phyloP scores from a whole-genome alignment of 805 yeast species.

The Metschnikowia orientalis region DNA sequence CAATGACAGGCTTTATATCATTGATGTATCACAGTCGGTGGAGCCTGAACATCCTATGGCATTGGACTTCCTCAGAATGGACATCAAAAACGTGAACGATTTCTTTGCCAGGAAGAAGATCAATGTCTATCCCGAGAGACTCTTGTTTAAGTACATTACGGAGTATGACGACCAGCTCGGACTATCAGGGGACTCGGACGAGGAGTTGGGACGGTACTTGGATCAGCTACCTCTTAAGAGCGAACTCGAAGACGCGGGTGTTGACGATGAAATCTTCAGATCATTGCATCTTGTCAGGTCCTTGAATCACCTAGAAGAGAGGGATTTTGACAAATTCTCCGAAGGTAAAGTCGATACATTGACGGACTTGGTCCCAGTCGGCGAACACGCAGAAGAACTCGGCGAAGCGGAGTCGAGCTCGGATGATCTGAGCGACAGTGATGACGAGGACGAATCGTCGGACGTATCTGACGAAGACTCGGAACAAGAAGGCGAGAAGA shows the following conservation, averaged over 20 bases:
- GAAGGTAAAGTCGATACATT: conserved; percentile 80
- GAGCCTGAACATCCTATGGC: conserved; percentile 98
- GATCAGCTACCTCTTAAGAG: conserved; percentile 55
- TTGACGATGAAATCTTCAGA: conserved; percentile 80
- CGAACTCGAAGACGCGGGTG: conserved; percentile 50
- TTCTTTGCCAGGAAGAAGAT: conserved; percentile 73
- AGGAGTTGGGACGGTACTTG: conserved; percentile 39
- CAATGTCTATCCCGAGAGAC: conserved; percentile 74
- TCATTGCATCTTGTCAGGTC: conserved; percentile 73
- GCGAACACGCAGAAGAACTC: conserved; percentile 19
- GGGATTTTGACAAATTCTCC: conserved; percentile 77
- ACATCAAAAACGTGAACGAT: conserved; percentile 90
- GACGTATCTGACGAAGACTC: conserved; percentile 2
- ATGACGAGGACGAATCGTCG: no score
- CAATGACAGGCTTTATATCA: conserved; percentile 69
- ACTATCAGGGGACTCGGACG: conserved; percentile 37
- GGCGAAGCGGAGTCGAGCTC: conserved; percentile 1
- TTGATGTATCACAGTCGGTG: conserved; percentile 96
- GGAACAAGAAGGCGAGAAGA: conserved; percentile 24
- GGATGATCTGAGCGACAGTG: no score
- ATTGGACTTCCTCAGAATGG: conserved; percentile 93
- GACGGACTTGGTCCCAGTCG: conserved; percentile 55
- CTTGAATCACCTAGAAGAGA: conserved; percentile 79
- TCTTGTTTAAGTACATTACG: conserved; percentile 73
- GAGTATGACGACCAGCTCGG: conserved; percentile 40